Conservation (phyloP, 2,329 filamentous ascomycete species). For the Thermomyces lanuginosus region DNA sequence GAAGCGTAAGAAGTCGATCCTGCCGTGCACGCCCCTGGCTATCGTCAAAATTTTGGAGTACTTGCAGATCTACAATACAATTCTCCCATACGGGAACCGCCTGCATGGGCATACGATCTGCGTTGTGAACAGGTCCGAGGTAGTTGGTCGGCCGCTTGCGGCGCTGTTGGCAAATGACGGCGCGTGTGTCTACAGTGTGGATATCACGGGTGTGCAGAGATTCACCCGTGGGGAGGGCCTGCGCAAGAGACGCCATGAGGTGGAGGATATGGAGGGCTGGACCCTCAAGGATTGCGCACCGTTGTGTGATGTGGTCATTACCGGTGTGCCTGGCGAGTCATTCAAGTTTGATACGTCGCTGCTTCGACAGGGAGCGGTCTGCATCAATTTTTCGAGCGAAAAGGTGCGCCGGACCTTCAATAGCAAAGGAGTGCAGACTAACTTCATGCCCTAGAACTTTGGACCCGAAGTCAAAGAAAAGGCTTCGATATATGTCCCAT, state of each 20-base stretch:
- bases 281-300: conserved; percentile 65
- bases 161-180: conserved; percentile 92
- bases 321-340: conserved; percentile 70
- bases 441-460: conserved; percentile 48
- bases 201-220: conserved; percentile 77
- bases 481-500: conserved; percentile 90
- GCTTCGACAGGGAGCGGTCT: conserved; percentile 81
- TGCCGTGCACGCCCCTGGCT: conserved; percentile 89
- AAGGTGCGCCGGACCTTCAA: conserved; percentile 45
- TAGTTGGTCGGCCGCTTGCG: conserved; percentile 82
- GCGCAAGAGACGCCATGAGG: conserved; percentile 70
- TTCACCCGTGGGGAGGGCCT: conserved; percentile 84
- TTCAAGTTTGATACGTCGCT: conserved; percentile 81
- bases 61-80: conserved; percentile 89
- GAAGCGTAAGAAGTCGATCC: conserved; percentile 66
- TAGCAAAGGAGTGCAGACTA: conserved; percentile 1
- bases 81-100: conserved; percentile 81
- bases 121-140: conserved; percentile 90
- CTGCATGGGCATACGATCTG: conserved; percentile 89
- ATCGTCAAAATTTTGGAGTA: conserved; percentile 96
- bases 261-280: conserved; percentile 67
- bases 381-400: conserved; percentile 94
- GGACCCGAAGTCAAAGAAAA: conserved; percentile 80
- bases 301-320: conserved; percentile 84
- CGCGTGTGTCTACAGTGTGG: conserved; percentile 86